Evolutionary conservation across 2,329 filamentous ascomycete genomes (phyloP), one percentile per base, ranked within the genome.

Genomic region (Exophiala sp.): DNA sequence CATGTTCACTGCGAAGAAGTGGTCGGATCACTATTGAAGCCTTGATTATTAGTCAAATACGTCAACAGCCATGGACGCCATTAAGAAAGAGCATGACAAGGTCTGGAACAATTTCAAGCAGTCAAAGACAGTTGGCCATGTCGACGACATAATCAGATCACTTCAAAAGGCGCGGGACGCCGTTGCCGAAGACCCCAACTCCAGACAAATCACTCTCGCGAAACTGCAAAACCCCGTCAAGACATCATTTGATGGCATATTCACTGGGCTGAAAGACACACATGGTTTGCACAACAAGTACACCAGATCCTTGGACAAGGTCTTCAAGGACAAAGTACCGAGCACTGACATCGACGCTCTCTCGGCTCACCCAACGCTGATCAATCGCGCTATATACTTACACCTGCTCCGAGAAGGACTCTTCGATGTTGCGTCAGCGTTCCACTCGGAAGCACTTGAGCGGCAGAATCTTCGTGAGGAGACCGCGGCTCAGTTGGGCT

Each of bases 381-480:
- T 97, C 67, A 95, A 96, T 72, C 84, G 91, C 52, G 92, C 94
- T 5, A 95, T 99, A 63, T 89, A 89, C 8, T 96, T 97, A 91
- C 94, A 99, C 68, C 81, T 99, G 18, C 80, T 99, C 36, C 88
- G 94, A 38, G 92, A 97, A 73, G 94, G 94, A 45, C 88, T 96
- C 67, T 99, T 99, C 70, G 80, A 79, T 18, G 91, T 96, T 2
- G 92, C 92, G 10, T 84, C 86, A 12, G 90, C 86, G 1, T 96
- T 99, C 64, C 82, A 96, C 45, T 75, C 80, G 11, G 94, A 97
- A 75, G 62, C 71, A 61, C 55, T 68, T 47, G 63, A 65, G 58
- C 45, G 53, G 34, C 57, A 59, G 40, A 43, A 42, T 2, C 38
- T 20, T 3, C 65, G 69, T 55, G 62, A 66, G 41, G 52, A 65